phyloP scores from a whole-genome alignment of 495 filamentous ascomycete species.

The Neurospora sublineolata region DNA sequence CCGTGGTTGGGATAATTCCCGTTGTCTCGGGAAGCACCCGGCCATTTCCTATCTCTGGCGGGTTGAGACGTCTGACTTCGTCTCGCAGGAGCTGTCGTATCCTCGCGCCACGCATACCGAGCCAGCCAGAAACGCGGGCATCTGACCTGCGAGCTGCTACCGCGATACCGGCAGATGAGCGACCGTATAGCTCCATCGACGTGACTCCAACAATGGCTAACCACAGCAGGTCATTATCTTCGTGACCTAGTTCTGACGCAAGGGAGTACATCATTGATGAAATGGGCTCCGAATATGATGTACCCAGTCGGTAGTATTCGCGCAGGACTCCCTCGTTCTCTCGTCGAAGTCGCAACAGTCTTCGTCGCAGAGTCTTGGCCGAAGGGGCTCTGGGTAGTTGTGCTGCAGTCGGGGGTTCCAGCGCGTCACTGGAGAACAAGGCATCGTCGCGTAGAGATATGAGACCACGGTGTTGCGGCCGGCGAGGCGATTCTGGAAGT shows the following conservation, averaged over 20 bases:
- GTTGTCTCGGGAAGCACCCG: conserved; percentile 44
- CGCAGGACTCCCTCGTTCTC: conserved; percentile 64
- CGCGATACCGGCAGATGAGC: conserved; percentile 66
- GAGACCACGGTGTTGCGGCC: conserved; percentile 38
- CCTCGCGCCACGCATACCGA: conserved; percentile 68
- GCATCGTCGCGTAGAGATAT: conserved; percentile 34
- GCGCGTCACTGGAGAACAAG: conserved; percentile 27
- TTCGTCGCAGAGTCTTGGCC: conserved; percentile 54
- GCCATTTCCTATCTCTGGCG: conserved; percentile 51
- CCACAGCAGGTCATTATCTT: conserved; percentile 96
- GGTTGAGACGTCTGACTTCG: conserved; percentile 90
- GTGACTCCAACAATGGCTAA: conserved; percentile 84
- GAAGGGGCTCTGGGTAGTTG: conserved; percentile 53
- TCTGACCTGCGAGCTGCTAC: conserved; percentile 49
- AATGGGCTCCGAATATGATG: conserved; percentile 89
- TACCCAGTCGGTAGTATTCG: conserved; percentile 72
- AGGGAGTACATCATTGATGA: conserved; percentile 88
- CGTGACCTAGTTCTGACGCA: conserved; percentile 85
- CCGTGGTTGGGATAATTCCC: conserved; percentile 78
- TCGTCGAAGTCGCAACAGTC: conserved; percentile 58
- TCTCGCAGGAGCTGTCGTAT: conserved; percentile 79
- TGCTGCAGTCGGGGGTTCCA: conserved; percentile 42
- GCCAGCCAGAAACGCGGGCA: conserved; percentile 57
- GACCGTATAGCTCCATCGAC: conserved; percentile 83
- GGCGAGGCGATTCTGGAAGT: conserved; percentile 38